Percentiles rank a stretch among this genome's conserved stretches.
Evolutionary conservation across 352 stramenopile species (phyloP).

Genomic region (Elongisporangium undulatum): DNA sequence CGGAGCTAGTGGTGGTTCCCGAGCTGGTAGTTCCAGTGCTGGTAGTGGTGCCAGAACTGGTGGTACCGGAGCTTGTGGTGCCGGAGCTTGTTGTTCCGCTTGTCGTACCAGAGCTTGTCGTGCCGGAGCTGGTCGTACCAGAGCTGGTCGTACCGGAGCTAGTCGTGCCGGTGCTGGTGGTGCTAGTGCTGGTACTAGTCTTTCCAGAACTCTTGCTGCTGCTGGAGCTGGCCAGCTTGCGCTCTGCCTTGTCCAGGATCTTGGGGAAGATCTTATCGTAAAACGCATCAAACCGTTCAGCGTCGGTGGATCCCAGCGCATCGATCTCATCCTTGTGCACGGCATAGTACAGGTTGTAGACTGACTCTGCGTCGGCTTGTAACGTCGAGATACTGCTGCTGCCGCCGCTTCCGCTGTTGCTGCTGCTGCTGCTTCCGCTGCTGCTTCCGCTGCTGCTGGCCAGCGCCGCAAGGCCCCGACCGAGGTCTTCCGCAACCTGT

Average conservation of each 20-base stretch:
- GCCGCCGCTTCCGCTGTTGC: neutral
- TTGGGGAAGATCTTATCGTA: conserved; percentile 58
- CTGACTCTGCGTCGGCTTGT: conserved; percentile 30
- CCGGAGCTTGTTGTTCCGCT: conserved; percentile 8
- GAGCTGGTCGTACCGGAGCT: conserved; percentile 1
- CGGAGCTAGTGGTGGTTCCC: conserved; percentile 2
- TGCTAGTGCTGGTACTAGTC: conserved; percentile 10
- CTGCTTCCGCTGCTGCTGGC: neutral
- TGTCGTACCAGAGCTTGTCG: conserved; percentile 1
- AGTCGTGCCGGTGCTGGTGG: conserved; percentile 1
- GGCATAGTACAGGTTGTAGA: conserved; percentile 70
- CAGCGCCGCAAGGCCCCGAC: neutral
- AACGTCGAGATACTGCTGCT: conserved; percentile 7
- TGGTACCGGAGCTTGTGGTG: conserved; percentile 15
- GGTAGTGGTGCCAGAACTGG: conserved; percentile 6
- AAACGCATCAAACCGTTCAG: conserved; percentile 50
- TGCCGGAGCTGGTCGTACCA: neutral
- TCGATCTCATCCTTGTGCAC: conserved; percentile 35
- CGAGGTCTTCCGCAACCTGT: neutral
- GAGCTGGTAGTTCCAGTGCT: conserved; percentile 5
- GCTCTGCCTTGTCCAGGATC: conserved; percentile 34
- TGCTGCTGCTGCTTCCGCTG: neutral
- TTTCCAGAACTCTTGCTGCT: conserved; percentile 3
- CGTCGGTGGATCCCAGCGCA: conserved; percentile 34
- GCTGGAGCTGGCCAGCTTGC: conserved; percentile 12